Evolutionary conservation across 169 alveolate species (phyloP).

Genomic region (Cryptosporidium xiaoi): DNA sequence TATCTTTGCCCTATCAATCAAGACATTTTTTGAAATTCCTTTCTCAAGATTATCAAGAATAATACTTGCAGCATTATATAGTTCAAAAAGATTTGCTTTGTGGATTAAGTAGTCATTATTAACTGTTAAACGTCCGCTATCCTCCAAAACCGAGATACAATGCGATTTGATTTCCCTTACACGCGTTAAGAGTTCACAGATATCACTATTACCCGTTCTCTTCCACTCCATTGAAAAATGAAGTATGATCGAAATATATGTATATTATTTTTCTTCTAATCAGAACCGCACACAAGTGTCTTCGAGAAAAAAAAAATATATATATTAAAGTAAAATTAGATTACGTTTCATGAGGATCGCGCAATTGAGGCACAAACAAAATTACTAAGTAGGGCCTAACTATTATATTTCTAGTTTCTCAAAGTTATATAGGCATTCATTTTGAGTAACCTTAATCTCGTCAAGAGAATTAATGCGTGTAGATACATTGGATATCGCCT

Average conservation of each 20-base stretch:
- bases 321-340: no score
- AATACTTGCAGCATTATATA: constrained; percentile 19
- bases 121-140: neutral
- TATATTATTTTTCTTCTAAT: no score
- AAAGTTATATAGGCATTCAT: neutral
- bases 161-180: constrained; percentile 12
- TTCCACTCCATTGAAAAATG: neutral
- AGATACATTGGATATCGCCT: constrained; percentile 65
- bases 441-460: neutral
- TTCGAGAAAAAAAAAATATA: no score
- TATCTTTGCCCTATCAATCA: constrained; percentile 1
- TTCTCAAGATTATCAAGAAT: constrained; percentile 16
- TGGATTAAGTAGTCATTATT: constrained; percentile 43
- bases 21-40: neutral
- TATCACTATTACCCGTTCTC: constrained; percentile 1
- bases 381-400: neutral
- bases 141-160: neutral
- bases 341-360: neutral
- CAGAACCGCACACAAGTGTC: no score
- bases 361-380: neutral
- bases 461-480: constrained; percentile 55
- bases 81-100: constrained; percentile 11
- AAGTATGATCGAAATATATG: no score
- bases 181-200: constrained; percentile 27
- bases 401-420: constrained; percentile 18